These are phyloP conservation scores for Metschnikowia shivogae DNA, from an alignment of 805 yeast species.

Conservation along the genomic window DNA sequence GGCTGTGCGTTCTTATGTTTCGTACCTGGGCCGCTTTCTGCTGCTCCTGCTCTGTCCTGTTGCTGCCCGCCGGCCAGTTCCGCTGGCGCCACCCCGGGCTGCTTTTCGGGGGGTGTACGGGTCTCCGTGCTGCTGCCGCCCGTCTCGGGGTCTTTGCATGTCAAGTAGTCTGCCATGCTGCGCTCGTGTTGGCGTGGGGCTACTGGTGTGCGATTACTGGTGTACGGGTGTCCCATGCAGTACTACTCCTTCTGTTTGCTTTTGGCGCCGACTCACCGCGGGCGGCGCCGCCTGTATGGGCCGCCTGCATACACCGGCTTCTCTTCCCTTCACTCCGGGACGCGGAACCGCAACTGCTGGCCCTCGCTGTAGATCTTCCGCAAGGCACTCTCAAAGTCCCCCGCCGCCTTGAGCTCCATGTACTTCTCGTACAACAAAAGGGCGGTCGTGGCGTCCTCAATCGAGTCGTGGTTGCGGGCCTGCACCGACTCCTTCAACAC, in stretches of 20 bases:
- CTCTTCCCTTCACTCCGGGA: constrained; percentile 29
- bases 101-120: not conserved
- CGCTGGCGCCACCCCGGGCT: too few relatives aligned
- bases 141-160: not conserved
- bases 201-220: not conserved
- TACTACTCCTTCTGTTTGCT: too few relatives aligned
- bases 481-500: constrained; percentile 76
- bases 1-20: too few relatives aligned
- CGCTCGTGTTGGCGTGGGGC: not conserved
- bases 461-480: constrained; percentile 92
- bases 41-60: too few relatives aligned
- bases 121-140: too few relatives aligned
- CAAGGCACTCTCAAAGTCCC: constrained; percentile 58
- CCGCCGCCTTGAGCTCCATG: constrained; percentile 53
- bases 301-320: too few relatives aligned
- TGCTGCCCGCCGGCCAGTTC: too few relatives aligned
- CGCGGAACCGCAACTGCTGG: constrained; percentile 48
- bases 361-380: constrained; percentile 72
- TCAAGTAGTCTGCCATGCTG: not conserved
- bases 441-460: constrained; percentile 93
- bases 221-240: not conserved
- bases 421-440: constrained; percentile 71
- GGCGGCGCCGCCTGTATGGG: too few relatives aligned
- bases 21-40: too few relatives aligned
- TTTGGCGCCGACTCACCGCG: too few relatives aligned